Conservation (phyloP, 345 rosid genomes). For the Eucalyptus curtisii region DNA sequence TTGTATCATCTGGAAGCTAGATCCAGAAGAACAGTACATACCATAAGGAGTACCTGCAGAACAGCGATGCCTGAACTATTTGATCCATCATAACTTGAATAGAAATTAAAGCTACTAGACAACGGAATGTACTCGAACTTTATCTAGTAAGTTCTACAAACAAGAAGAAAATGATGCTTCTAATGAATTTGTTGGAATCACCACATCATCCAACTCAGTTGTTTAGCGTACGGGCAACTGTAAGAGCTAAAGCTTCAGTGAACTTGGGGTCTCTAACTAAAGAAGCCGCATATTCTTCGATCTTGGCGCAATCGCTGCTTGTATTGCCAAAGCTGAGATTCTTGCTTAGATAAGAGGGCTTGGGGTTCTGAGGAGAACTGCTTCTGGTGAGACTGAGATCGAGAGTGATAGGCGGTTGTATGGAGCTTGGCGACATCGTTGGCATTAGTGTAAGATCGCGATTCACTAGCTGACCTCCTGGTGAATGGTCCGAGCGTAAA, state of each 20-base stretch:
- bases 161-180: not conserved
- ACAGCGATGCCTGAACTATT: no score
- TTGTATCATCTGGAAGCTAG: no score
- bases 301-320: not conserved
- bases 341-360: not conserved
- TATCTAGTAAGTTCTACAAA: not conserved
- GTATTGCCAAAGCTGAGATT: not conserved
- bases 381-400: not conserved
- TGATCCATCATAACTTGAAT: no score
- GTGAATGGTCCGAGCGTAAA: not conserved
- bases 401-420: not conserved
- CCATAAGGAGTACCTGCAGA: no score
- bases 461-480: not conserved
- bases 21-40: no score
- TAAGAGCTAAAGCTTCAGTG: constrained; percentile 24
- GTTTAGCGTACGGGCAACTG: constrained; percentile 19
- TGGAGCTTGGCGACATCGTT: not conserved
- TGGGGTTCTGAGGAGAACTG: not conserved
- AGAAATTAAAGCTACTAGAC: no score
- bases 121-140: no score
- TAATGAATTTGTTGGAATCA: not conserved
- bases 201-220: not conserved
- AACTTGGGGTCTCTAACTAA: constrained; percentile 28
- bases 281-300: constrained; percentile 24
- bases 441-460: not conserved